Evolutionary conservation across 352 stramenopile genomes (phyloP).

Genomic region (Stramenopiles sp.): DNA sequence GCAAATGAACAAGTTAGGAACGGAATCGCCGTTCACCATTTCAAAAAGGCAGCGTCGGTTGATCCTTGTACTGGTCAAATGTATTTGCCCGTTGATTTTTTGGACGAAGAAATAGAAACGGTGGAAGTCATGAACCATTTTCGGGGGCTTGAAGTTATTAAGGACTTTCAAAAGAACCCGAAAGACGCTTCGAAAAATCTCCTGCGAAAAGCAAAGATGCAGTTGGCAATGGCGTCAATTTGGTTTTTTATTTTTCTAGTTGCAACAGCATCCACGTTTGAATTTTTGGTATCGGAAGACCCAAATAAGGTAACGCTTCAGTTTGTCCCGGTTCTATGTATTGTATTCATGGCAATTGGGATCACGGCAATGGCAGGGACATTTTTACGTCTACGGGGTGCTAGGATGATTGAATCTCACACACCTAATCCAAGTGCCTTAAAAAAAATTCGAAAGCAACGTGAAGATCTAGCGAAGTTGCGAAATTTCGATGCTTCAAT

Average conservation of each 20-base stretch:
- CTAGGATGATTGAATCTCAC: neutral
- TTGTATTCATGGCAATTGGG: neutral
- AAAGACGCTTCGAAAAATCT: neutral
- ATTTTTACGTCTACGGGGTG: neutral
- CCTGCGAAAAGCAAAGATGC: neutral
- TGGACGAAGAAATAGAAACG: neutral
- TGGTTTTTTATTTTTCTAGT: neutral
- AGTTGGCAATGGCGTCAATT: neutral
- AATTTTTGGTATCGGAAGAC: neutral
- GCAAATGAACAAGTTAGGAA: neutral
- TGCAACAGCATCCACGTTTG: neutral
- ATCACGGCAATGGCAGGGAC: neutral
- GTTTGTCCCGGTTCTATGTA: neutral
- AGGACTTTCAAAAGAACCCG: neutral
- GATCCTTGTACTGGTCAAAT: neutral
- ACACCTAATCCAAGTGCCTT: neutral
- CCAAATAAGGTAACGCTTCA: neutral
- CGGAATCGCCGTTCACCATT: neutral
- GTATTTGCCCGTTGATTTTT: neutral
- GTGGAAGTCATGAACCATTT: neutral
- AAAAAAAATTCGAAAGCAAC: neutral
- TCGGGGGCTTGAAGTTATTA: neutral
- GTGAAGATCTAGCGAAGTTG: neutral
- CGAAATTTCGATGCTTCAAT: neutral
- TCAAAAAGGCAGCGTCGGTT: neutral